These are phyloP conservation scores for Dillenia turbinata DNA, from an alignment of 164 flowering plant species.

Conservation along the genomic window DNA sequence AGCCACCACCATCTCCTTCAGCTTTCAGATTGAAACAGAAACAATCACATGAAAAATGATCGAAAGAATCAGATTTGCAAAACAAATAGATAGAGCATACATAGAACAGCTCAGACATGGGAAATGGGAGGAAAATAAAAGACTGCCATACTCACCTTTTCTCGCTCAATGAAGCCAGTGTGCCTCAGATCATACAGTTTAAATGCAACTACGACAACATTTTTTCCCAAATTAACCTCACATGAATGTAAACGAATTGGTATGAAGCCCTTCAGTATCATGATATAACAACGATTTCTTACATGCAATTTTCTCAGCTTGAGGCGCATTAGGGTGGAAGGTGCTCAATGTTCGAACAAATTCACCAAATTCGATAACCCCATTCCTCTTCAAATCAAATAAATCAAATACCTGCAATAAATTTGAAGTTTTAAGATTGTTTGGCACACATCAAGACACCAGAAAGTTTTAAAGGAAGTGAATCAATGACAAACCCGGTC, in stretches of 20 bases:
- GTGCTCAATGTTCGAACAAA: conserved; percentile 66
- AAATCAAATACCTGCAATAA: conserved; percentile 61
- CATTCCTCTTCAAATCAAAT: conserved; percentile 63
- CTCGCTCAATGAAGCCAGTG: conserved; percentile 78
- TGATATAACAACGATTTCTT: conserved; percentile 14
- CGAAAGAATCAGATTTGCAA: not conserved
- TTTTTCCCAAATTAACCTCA: conserved; percentile 3
- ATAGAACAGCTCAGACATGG: not conserved
- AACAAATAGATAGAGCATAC: not conserved
- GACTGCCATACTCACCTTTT: conserved; percentile 47
- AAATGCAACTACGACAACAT: conserved; percentile 61
- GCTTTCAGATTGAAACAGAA: conserved; percentile 7
- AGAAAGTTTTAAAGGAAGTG: not conserved
- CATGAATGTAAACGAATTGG: not conserved
- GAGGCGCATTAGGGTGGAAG: conserved; percentile 71
- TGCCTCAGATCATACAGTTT: conserved; percentile 64
- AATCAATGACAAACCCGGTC: conserved; percentile 47
- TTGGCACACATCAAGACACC: not conserved
- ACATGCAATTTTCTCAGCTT: conserved; percentile 61
- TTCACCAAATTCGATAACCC: conserved; percentile 78
- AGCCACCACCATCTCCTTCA: conserved; percentile 81
- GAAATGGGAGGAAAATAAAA: not conserved
- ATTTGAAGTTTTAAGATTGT: not conserved
- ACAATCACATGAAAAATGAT: not conserved
- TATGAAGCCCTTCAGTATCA: not conserved